Base-by-base conservation (phyloP, 768 basidiomycete species). In the Russula abietina region DNA sequence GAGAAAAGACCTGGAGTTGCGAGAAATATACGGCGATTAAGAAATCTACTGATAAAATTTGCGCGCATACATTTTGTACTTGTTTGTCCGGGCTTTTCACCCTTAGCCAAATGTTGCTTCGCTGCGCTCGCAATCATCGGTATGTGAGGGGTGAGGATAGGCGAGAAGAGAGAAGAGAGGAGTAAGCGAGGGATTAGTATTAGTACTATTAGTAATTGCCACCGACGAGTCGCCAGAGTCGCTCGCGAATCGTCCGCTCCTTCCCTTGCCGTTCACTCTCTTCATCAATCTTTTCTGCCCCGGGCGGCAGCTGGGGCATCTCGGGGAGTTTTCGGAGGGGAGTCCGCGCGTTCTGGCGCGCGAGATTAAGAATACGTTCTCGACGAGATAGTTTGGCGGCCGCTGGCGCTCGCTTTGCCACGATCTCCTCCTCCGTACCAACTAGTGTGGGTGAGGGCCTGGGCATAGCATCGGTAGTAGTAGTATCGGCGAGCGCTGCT, bases 191-290 rank as follows among this genome's bases (percentile, higher is more conserved):
- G 16, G 38, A 6, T 16, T 41, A 65, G n/a, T n/a, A n/a, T n/a
- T n/a, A n/a, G n/a, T n/a, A n/a, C n/a, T n/a, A n/a, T n/a, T n/a
- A n/a, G 26, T 36, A 63, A 50, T 59, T 57, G 22, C 65, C 38
- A 48, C 62, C 65, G 17, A 66, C 65, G 24, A 66, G 61, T 22
- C 54, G 56, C 65, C 61, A 63, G 28, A 65, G 46, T 62, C 65
- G 61, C 57, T 65, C 61, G 56, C 56, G 57, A 16, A 65, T 65
- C 39, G 62, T 64, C 51, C 53, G 65, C 30, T 57, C 49, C 52
- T 65, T 65, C 45, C 33, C 57, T 19, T 53, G 62, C 16, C 50
- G 51, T 33, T 58, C 65, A 16, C 36, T 24, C 55, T 49, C 65
- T 51, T 16, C 62, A 5, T 56, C 45, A 0, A n/a, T 11, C 33